Percentiles rank a stretch among this genome's conserved stretches.
Conservation (phyloP, 2,329 filamentous ascomycete species). For the Hyphodiscus sp. region DNA sequence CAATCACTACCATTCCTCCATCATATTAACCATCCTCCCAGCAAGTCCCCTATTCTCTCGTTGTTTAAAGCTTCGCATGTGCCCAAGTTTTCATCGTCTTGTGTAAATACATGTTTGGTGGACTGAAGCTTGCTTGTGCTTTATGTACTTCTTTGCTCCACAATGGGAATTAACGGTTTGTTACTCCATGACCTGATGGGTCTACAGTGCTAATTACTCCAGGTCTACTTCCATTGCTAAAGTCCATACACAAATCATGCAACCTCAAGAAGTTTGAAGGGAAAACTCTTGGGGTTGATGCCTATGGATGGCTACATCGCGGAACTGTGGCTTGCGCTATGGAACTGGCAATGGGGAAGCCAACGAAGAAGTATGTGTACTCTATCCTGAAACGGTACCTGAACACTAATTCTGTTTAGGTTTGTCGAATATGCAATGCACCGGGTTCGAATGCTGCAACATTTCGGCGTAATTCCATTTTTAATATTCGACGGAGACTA, state of each 20-base stretch:
- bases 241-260: constrained; percentile 88
- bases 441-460: constrained; percentile 86
- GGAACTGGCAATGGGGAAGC: constrained; percentile 82
- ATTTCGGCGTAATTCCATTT: constrained; percentile 92
- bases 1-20: neutral
- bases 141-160: constrained; percentile 10
- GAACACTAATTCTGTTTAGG: constrained; percentile 37
- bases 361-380: constrained; percentile 70
- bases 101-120: constrained; percentile 15
- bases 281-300: constrained; percentile 89
- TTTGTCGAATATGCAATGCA: constrained; percentile 87
- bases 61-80: neutral
- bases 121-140: constrained; percentile 18
- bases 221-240: constrained; percentile 87
- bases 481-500: constrained; percentile 95
- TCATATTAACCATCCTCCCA: neutral
- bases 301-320: constrained; percentile 96
- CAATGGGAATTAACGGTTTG: constrained; percentile 19
- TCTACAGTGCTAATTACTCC: constrained; percentile 17
- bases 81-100: neutral
- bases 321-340: constrained; percentile 86
- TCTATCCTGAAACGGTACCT: neutral
- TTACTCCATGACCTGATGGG: neutral
- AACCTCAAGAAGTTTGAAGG: constrained; percentile 82
- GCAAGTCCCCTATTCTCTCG: neutral